Evolutionary conservation across 2,329 filamentous ascomycete species (phyloP).

Genomic region (Paecilomyces sp.): DNA sequence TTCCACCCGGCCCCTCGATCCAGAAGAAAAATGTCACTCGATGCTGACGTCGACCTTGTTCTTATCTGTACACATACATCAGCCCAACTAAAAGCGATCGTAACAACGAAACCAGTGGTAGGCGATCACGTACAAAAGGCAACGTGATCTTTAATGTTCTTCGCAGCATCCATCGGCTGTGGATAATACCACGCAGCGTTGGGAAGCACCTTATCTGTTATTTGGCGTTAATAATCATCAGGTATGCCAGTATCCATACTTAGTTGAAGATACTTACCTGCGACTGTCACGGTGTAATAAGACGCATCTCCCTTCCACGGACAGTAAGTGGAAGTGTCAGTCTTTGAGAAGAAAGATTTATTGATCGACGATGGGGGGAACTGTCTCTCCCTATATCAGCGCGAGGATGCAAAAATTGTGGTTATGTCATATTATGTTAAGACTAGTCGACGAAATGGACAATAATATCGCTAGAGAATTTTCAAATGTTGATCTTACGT

Average conservation of each 20-base stretch:
- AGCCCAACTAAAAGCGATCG: background rate
- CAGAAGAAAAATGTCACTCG: background rate
- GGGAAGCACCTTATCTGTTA: conserved; percentile 37
- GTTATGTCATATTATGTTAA: too few species aligned
- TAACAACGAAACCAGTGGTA: background rate
- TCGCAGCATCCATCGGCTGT: conserved; percentile 41
- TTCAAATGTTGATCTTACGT: conserved; percentile 24
- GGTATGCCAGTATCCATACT: background rate
- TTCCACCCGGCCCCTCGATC: too few species aligned
- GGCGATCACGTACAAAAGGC: conserved; percentile 48
- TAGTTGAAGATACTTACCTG: background rate
- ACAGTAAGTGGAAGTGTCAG: background rate
- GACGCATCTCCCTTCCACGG: background rate
- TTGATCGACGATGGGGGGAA: background rate
- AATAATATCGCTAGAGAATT: too few species aligned
- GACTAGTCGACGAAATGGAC: background rate
- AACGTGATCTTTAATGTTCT: conserved; percentile 48
- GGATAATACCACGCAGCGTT: conserved; percentile 57
- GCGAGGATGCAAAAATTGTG: too few species aligned
- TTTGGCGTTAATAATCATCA: background rate
- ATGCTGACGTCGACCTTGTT: background rate
- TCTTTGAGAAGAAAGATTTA: background rate
- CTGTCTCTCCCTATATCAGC: background rate
- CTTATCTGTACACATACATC: background rate
- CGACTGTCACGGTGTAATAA: background rate